Percentiles rank a stretch among this genome's conserved stretches.
Evolutionary conservation across 2,329 filamentous ascomycete genomes (phyloP).

Genomic region (Cladophialophora bantiana): DNA sequence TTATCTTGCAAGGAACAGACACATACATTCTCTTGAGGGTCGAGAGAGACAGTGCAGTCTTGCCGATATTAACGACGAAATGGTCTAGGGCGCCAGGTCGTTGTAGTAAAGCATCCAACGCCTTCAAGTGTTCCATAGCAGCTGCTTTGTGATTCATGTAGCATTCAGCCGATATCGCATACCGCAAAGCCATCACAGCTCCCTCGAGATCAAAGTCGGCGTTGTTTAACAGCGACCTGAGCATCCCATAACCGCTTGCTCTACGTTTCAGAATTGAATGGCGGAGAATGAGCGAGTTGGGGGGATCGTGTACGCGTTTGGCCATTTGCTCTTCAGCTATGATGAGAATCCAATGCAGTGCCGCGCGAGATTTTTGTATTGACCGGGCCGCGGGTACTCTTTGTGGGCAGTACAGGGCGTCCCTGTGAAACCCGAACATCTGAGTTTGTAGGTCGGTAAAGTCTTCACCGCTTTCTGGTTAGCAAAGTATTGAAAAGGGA

Average conservation of each 20-base stretch:
- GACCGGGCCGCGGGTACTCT: slow-evolving; percentile 17
- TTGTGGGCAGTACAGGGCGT: slow-evolving; percentile 19
- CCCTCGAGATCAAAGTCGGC: slow-evolving; percentile 15
- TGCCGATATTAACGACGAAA: slow-evolving; percentile 13
- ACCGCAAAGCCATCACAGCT: slow-evolving; percentile 14
- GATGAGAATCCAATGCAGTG: slow-evolving; percentile 22
- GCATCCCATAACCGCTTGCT: slow-evolving; percentile 17
- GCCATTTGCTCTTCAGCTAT: slow-evolving; percentile 20
- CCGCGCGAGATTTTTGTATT: slow-evolving; percentile 17
- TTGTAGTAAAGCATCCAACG: slow-evolving; percentile 13
- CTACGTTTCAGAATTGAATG: slow-evolving; percentile 18
- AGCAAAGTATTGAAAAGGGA: not conserved
- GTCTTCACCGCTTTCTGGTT: slow-evolving; percentile 5
- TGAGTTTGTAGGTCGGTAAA: slow-evolving; percentile 17
- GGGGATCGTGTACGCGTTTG: slow-evolving; percentile 2
- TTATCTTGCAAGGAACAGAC: slow-evolving; percentile 10
- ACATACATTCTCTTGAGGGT: slow-evolving; percentile 14
- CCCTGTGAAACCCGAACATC: slow-evolving; percentile 19
- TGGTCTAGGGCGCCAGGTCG: slow-evolving; percentile 5
- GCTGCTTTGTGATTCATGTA: slow-evolving; percentile 18
- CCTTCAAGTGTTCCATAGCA: slow-evolving; percentile 15
- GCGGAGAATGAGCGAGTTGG: slow-evolving; percentile 8
- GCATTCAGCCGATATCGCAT: slow-evolving; percentile 21
- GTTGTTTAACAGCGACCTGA: slow-evolving; percentile 14
- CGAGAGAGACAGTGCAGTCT: slow-evolving; percentile 20